A percentile compares a stretch with the other conserved stretches of the same genome.
These are phyloP conservation scores for Anthracocystis walkeri DNA, from an alignment of 1,284 basidiomycete genomes.

Conservation along the genomic window DNA sequence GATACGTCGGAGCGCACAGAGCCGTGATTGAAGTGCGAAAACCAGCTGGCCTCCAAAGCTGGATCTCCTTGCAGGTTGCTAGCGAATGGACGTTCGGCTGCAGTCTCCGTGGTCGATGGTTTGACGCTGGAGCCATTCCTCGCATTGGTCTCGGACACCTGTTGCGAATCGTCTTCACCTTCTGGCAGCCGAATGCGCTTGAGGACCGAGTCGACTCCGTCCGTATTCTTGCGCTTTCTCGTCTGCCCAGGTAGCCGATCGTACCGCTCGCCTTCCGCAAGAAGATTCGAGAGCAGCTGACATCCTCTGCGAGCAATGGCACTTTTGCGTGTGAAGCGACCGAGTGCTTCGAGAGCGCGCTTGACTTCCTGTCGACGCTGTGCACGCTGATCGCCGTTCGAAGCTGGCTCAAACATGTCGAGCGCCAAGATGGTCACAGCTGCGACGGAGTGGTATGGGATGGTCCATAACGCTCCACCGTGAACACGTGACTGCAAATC, in stretches of 20 bases:
- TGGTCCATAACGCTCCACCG: slow-evolving; percentile 54
- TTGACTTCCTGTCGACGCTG: slow-evolving; percentile 42
- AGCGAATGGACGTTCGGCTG: not conserved
- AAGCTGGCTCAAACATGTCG: slow-evolving; percentile 44
- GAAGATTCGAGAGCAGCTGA: slow-evolving; percentile 40
- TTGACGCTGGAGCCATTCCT: not conserved
- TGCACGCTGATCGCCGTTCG: slow-evolving; percentile 18
- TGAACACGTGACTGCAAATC: slow-evolving; percentile 49
- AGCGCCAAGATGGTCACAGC: slow-evolving; percentile 51
- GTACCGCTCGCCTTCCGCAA: slow-evolving; percentile 39
- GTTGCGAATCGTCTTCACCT: slow-evolving; percentile 11
- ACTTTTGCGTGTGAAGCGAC: slow-evolving; percentile 40
- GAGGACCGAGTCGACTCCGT: slow-evolving; percentile 36
- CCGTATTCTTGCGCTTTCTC: slow-evolving; percentile 31
- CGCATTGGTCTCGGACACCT: not conserved
- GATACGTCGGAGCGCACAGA: slow-evolving; percentile 35
- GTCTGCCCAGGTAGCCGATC: slow-evolving; percentile 21
- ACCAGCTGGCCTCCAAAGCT: slow-evolving; percentile 36
- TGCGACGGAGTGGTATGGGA: slow-evolving; percentile 53
- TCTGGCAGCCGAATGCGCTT: slow-evolving; percentile 40
- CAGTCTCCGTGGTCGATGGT: slow-evolving; percentile 1
- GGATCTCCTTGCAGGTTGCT: slow-evolving; percentile 10
- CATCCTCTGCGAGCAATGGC: slow-evolving; percentile 51
- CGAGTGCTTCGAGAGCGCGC: slow-evolving; percentile 38
- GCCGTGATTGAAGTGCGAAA: slow-evolving; percentile 35